Base-by-base conservation (phyloP, 805 yeast species). In the Myxozyma neglecta region DNA sequence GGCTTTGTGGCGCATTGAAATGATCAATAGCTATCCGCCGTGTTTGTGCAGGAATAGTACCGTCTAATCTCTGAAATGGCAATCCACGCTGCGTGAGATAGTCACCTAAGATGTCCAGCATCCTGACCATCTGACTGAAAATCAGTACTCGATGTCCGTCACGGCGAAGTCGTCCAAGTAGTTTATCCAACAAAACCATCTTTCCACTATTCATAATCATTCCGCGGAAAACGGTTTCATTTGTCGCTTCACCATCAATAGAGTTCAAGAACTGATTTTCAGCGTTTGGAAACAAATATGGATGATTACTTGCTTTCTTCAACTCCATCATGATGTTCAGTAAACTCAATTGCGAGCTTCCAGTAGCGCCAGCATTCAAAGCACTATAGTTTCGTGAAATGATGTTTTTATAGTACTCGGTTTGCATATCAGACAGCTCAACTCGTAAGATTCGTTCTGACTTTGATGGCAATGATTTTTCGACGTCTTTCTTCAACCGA, bases 201-300 rank as follows among this genome's bases (percentile, higher is more conserved):
- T 94, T 94, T 70, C 99, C 99, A 7, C 97, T 89, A 16, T 96
- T 89, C 99, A 94, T 94, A 67, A 94, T 89, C 79, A 94, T 78
- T 14, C 99, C 99, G 72, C 91, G 85, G 45, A 94, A 76, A 20
- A 88, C 81, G 46, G 73, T 72, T 44, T 81, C 79, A 46, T 81
- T 82, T 20, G 86, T 87, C 39, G 85, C 86, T 62, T 86, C 86
- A 2, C 57, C 52, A 13, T 51, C 55, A n/a, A 51, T 6, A 2
- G 58, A 54, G 18, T 35, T 42, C 13, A 86, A 88, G 76, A 39
- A 94, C 60, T 87, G 82, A 35, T 87, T 88, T 75, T 94, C 99
- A 1, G 96, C 98, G 61, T 87, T 88, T 69, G 92, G 97, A 76
- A 94, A 94, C 59, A 94, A 76, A 70, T 94, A 94, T 0, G 99